Base-by-base conservation (phyloP, 306 rosid species). In the Sicyos baderoa region DNA sequence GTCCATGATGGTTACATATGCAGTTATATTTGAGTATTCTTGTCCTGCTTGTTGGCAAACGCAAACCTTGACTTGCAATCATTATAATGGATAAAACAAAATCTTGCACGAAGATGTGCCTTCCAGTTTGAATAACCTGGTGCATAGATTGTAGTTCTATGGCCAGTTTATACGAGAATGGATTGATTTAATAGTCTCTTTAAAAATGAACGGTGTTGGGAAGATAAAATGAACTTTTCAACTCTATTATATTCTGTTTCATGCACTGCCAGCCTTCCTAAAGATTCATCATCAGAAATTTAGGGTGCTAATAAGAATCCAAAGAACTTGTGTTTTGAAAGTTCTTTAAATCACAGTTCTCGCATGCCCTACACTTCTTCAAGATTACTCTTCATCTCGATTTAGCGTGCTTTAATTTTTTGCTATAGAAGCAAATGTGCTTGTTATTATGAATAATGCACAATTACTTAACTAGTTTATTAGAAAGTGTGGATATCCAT, bases 311-410 rank as follows among this genome's bases (percentile, higher is more conserved):
- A 40, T 4, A 11, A 40, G 27, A 61, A 61, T 61, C 14, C 21
- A 60, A 60, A 35, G 27, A 62, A 37, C 27, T 17, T 17, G 44
- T 62, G 54, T 54, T 78, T 71, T 57, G 68, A 72, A 66, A 61
- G 18, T 60, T 27, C 21, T 35, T 35, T 35, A 9, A 35, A 35
- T 35, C 22, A 61, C 44, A 16, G 8, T 2, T 5, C 44, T 13
- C 1, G 18, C 18, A 37, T 8, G 23, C 68, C 35, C 9, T n/a
- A 15, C 17, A 61, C 49, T 16, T 56, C 62, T 25, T 40, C 22
- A 16, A 60, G 25, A n/a, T 61, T 32, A 61, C 10, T 58, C 61
- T 22, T 58, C 64, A 58, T 15, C 64, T 58, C 27, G 27, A 27
- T 58, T 58, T 58, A 27, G 44, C 44, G 27, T 58, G 44, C 19